These are phyloP conservation scores for Erythrobasidium yunnanense DNA, from an alignment of 768 basidiomycete genomes.

Conservation along the genomic window DNA sequence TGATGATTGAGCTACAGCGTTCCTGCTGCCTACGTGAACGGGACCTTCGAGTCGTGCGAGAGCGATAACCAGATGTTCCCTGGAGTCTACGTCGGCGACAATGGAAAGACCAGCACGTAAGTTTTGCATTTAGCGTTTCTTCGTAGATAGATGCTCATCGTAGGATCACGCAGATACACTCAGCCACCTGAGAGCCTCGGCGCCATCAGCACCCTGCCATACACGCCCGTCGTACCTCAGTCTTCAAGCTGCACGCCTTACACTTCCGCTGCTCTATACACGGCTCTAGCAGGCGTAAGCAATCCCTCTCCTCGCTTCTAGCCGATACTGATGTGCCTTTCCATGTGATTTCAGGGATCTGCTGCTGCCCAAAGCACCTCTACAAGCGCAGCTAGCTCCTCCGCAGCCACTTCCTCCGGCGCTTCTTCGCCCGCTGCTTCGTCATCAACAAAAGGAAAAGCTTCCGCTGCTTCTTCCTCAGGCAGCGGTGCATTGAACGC, in stretches of 20 bases:
- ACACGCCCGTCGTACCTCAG: slow-evolving; percentile 36
- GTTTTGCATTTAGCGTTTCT: not conserved
- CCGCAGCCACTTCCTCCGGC: no score
- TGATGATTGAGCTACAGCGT: slow-evolving; percentile 38
- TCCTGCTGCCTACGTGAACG: slow-evolving; percentile 54
- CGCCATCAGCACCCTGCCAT: slow-evolving; percentile 36
- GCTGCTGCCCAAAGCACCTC: no score
- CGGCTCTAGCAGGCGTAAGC: not conserved
- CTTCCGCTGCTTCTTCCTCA: no score
- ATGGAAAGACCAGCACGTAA: slow-evolving; percentile 27
- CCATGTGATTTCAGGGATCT: no score
- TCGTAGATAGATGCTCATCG: not conserved
- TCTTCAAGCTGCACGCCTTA: slow-evolving; percentile 38
- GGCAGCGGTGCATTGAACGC: no score
- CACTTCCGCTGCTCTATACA: slow-evolving; percentile 32
- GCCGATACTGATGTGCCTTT: no score
- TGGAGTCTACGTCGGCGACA: slow-evolving; percentile 46
- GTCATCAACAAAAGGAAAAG: no score
- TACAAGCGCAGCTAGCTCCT: no score
- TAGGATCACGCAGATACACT: slow-evolving; percentile 18
- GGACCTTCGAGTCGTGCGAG: slow-evolving; percentile 55
- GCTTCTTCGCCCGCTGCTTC: no score
- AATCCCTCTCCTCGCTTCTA: no score
- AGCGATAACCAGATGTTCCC: slow-evolving; percentile 55
- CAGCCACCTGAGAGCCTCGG: slow-evolving; percentile 36